Conservation (phyloP, 2,329 filamentous ascomycete genomes). For the Cercospora canescens region DNA sequence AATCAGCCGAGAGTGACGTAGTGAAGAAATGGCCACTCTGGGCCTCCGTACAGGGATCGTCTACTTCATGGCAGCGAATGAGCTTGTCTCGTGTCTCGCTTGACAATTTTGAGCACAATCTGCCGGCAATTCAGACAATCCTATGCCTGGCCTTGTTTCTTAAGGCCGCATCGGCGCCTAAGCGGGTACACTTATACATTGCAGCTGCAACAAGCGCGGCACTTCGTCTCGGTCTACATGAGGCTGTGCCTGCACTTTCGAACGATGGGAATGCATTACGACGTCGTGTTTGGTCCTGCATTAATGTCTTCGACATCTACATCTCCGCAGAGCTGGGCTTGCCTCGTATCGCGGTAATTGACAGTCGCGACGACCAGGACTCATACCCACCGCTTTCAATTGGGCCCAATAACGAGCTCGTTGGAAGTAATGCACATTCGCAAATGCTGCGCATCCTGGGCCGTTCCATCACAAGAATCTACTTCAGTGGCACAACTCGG, state of each 20-base stretch:
- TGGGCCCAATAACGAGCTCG: conserved; percentile 13
- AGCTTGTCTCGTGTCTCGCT: conserved; percentile 17
- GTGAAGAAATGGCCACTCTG: no score
- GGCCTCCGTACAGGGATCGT: conserved; percentile 15
- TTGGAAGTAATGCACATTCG: conserved; percentile 15
- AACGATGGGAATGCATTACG: conserved; percentile 20
- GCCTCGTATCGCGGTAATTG: conserved; percentile 2
- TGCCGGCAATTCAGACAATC: conserved; percentile 21
- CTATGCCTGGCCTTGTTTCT: conserved; percentile 24
- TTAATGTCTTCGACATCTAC: conserved; percentile 18
- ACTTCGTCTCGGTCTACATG: conserved; percentile 23
- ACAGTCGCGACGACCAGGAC: neutral
- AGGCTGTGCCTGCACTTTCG: conserved; percentile 12
- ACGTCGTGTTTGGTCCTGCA: conserved; percentile 20
- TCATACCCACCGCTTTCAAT: conserved; percentile 11
- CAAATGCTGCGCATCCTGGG: conserved; percentile 18
- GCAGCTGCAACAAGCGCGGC: conserved; percentile 21
- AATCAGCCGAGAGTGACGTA: no score
- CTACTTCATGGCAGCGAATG: conserved; percentile 21
- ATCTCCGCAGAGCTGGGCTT: conserved; percentile 17
- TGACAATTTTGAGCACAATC: conserved; percentile 20
- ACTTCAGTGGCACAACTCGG: neutral
- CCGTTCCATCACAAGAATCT: conserved; percentile 6
- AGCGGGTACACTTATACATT: conserved; percentile 17
- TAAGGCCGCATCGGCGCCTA: conserved; percentile 17